phyloP scores from a whole-genome alignment of 2,329 filamentous ascomycete genomes.

The Lasiodiplodia theobromae region DNA sequence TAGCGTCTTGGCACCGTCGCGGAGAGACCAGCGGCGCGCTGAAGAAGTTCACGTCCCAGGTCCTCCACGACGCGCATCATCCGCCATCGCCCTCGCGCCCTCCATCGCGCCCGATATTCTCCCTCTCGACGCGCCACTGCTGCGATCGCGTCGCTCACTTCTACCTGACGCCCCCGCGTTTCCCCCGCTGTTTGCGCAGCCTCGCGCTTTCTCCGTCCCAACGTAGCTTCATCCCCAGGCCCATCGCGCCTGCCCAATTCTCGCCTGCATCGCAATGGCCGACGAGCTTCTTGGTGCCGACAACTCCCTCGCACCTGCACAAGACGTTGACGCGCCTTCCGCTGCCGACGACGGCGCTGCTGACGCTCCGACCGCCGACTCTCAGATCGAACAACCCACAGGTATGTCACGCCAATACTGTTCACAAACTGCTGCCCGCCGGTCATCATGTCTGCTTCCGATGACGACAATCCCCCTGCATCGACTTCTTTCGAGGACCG shows the following conservation, averaged over 20 bases:
- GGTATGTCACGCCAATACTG: constrained; percentile 18
- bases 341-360: constrained; percentile 21
- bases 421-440: neutral
- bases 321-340: constrained; percentile 34
- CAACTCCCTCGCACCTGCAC: constrained; percentile 35
- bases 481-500: neutral
- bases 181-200: constrained; percentile 1
- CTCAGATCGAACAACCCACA: constrained; percentile 22
- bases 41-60: constrained; percentile 31
- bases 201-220: constrained; percentile 8
- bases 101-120: constrained; percentile 5
- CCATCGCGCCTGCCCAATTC: constrained; percentile 35
- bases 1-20: constrained; percentile 22
- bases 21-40: constrained; percentile 29
- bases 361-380: constrained; percentile 20
- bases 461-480: neutral
- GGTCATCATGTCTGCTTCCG: neutral
- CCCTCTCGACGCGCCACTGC: neutral
- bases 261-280: constrained; percentile 39
- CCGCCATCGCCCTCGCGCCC: constrained; percentile 21
- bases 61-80: constrained; percentile 29
- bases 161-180: neutral
- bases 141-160: constrained; percentile 12
- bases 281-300: constrained; percentile 42
- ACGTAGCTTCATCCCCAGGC: constrained; percentile 35